Conservation (phyloP, 1,284 basidiomycete species). For the Paramarasmius palmivorus region DNA sequence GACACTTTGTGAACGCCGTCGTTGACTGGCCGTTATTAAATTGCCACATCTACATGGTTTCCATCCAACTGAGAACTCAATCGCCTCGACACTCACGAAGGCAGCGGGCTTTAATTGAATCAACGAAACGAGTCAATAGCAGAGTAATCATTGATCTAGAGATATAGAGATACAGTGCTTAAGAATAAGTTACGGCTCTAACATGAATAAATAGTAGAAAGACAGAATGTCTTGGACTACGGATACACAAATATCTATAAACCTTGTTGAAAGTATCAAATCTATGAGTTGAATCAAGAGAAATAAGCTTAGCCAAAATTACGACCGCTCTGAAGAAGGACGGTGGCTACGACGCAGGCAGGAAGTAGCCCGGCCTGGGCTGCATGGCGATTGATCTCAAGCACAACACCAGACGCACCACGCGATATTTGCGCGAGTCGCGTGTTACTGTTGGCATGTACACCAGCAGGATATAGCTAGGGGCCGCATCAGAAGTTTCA, state of each 20-base stretch:
- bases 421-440: slow-evolving; percentile 30
- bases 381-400: slow-evolving; percentile 32
- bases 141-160: background rate
- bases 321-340: slow-evolving; percentile 32
- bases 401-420: slow-evolving; percentile 21
- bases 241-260: background rate
- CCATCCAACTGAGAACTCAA: no score
- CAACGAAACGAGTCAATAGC: no score
- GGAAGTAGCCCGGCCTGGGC: slow-evolving; percentile 32
- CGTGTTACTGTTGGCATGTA: slow-evolving; percentile 8
- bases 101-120: no score
- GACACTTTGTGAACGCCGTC: no score
- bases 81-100: no score
- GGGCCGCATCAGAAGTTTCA: background rate
- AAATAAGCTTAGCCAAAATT: background rate
- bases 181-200: background rate
- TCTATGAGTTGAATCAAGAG: background rate
- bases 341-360: slow-evolving; percentile 26
- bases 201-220: no score
- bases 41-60: no score
- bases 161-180: slow-evolving; percentile 9
- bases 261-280: background rate
- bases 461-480: slow-evolving; percentile 15
- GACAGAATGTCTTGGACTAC: no score
- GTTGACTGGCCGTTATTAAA: no score